Percentiles rank a stretch among this genome's conserved stretches.
phyloP scores from a whole-genome alignment of 805 yeast genomes.

The Candida sithepensis region DNA sequence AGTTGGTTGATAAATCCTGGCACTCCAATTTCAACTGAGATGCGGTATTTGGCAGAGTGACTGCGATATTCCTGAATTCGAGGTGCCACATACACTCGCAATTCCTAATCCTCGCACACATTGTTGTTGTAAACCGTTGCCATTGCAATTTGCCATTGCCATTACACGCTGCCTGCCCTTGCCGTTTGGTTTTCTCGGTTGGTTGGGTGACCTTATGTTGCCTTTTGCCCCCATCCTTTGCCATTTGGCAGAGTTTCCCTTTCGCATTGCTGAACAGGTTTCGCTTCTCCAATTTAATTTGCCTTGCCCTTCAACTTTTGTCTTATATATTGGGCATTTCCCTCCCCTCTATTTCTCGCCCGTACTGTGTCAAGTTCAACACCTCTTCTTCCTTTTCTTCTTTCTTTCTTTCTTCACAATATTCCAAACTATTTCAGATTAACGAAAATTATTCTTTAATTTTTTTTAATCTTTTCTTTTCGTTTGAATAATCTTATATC shows the following conservation, averaged over 20 bases:
- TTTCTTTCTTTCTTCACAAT: not conserved
- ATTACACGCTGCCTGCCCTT: no score
- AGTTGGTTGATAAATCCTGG: not conserved
- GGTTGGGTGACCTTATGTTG: no score
- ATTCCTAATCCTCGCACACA: no score
- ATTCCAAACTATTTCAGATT: not conserved
- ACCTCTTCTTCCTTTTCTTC: not conserved
- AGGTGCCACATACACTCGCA: no score
- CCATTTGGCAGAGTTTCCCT: no score
- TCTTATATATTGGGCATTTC: conserved; percentile 2
- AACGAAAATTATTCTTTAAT: not conserved
- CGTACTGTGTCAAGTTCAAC: no score
- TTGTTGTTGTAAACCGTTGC: not conserved
- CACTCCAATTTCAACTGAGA: not conserved
- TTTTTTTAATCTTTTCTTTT: not conserved
- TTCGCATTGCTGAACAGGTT: not conserved
- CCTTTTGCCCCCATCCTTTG: no score
- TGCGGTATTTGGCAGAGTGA: no score
- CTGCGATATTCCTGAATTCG: not conserved
- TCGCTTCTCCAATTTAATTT: not conserved
- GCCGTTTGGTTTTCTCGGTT: not conserved
- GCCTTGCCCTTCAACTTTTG: not conserved
- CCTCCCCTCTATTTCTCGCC: not conserved
- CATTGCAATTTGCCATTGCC: no score
- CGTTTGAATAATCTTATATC: not conserved